Evolutionary conservation across 306 rosid genomes (phyloP).

Genomic region (Prunus fruticosa): DNA sequence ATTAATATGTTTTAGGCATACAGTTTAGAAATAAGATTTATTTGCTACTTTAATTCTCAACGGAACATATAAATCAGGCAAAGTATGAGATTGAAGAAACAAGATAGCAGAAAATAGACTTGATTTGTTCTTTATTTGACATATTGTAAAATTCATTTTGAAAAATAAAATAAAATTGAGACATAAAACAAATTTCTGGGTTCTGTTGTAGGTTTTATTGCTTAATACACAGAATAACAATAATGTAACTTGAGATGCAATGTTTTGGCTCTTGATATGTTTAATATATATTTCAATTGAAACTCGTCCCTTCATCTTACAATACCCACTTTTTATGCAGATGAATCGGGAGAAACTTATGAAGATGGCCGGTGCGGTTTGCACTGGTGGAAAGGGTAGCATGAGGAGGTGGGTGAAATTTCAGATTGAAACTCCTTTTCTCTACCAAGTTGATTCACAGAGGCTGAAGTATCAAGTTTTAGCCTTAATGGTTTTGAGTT

Average conservation of each 20-base stretch:
- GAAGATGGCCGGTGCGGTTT: slow-evolving; percentile 95
- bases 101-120: too few relatives aligned
- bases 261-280: neutral
- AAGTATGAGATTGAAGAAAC: too few relatives aligned
- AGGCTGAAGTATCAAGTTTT: too few relatives aligned
- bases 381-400: slow-evolving; percentile 97
- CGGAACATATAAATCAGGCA: too few relatives aligned
- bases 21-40: too few relatives aligned
- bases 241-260: neutral
- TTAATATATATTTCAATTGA: neutral
- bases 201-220: neutral
- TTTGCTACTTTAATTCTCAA: too few relatives aligned
- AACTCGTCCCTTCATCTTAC: neutral
- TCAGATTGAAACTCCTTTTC: neutral
- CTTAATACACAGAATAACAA: neutral
- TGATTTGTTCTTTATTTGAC: too few relatives aligned
- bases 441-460: neutral
- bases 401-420: slow-evolving; percentile 59
- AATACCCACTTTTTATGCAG: slow-evolving; percentile 26
- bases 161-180: too few relatives aligned
- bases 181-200: too few relatives aligned
- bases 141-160: too few relatives aligned
- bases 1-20: too few relatives aligned
- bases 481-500: neutral
- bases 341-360: slow-evolving; percentile 77